phyloP scores from a whole-genome alignment of 345 rosid genomes.

The Brassica napus region DNA sequence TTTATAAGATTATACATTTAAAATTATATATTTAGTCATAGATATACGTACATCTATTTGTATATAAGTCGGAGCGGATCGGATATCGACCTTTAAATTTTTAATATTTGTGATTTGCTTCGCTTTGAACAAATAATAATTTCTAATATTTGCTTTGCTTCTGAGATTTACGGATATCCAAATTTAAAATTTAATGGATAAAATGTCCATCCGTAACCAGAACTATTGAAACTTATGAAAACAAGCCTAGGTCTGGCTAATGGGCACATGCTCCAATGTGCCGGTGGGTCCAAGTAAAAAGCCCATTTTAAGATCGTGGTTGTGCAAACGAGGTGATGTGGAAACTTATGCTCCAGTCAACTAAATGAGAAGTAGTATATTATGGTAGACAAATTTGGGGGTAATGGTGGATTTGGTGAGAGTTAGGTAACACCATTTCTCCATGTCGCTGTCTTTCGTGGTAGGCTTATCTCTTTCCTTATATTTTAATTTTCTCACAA shows the following conservation, averaged over 20 bases:
- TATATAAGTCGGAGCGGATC: no score
- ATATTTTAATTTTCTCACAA: neutral
- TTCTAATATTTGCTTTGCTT: no score
- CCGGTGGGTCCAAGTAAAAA: neutral
- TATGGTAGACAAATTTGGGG: neutral
- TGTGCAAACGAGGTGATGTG: slow-evolving; percentile 13
- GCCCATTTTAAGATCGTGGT: neutral
- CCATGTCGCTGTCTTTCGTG: slow-evolving; percentile 28
- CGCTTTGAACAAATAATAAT: no score
- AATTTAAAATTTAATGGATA: no score
- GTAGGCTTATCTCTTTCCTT: slow-evolving; percentile 18
- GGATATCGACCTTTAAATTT: no score
- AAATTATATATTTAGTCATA: no score
- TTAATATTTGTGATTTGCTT: no score
- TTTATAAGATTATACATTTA: no score
- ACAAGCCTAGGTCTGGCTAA: neutral
- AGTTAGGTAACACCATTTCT: slow-evolving; percentile 35
- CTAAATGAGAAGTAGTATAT: neutral
- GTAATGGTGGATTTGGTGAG: slow-evolving; percentile 37
- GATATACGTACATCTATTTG: no score
- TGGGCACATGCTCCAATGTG: neutral
- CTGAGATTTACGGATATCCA: no score
- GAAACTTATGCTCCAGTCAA: slow-evolving; percentile 13
- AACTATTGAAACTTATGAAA: no score
- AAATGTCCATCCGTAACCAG: no score